These are phyloP conservation scores for Abelmoschus esculentus DNA, from an alignment of 345 rosid genomes.

Conservation along the genomic window DNA sequence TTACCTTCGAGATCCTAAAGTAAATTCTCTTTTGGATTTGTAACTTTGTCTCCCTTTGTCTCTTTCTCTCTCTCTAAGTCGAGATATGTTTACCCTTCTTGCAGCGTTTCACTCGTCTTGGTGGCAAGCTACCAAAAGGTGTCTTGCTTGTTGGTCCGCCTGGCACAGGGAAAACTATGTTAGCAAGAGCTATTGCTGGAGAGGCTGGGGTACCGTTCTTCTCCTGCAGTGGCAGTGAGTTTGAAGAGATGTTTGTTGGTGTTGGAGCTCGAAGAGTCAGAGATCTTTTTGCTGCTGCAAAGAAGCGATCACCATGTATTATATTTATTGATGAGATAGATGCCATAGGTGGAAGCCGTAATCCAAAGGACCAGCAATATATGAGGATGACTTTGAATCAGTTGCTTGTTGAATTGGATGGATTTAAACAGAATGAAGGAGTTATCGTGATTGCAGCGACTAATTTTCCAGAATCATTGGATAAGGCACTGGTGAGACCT, in stretches of 20 bases:
- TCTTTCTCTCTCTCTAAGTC: neutral
- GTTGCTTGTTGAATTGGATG: too few relatives aligned
- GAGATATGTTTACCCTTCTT: neutral
- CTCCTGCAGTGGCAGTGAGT: slow-evolving; percentile 22
- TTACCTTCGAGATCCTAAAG: slow-evolving; percentile 45
- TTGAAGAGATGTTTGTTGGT: slow-evolving; percentile 98
- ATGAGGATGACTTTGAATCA: too few relatives aligned
- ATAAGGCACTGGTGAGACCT: slow-evolving; percentile 64
- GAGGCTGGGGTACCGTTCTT: slow-evolving; percentile 95
- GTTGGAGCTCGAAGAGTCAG: slow-evolving; percentile 97
- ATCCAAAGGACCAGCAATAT: too few relatives aligned
- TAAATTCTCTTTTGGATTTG: slow-evolving; percentile 13
- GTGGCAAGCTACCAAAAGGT: too few relatives aligned
- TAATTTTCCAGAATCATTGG: slow-evolving; percentile 88
- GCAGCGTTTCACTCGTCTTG: slow-evolving; percentile 49
- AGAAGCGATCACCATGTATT: slow-evolving; percentile 20
- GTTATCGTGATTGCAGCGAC: slow-evolving; percentile 93
- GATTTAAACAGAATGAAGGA: slow-evolving; percentile 39
- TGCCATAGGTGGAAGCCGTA: too few relatives aligned
- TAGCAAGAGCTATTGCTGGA: slow-evolving; percentile 19
- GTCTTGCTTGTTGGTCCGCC: slow-evolving; percentile 86
- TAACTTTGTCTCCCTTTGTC: neutral
- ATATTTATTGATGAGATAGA: too few relatives aligned
- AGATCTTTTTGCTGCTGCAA: slow-evolving; percentile 96
- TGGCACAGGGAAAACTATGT: slow-evolving; percentile 95